Conservation (phyloP, 1,284 basidiomycete species). For the Boletus smithii region DNA sequence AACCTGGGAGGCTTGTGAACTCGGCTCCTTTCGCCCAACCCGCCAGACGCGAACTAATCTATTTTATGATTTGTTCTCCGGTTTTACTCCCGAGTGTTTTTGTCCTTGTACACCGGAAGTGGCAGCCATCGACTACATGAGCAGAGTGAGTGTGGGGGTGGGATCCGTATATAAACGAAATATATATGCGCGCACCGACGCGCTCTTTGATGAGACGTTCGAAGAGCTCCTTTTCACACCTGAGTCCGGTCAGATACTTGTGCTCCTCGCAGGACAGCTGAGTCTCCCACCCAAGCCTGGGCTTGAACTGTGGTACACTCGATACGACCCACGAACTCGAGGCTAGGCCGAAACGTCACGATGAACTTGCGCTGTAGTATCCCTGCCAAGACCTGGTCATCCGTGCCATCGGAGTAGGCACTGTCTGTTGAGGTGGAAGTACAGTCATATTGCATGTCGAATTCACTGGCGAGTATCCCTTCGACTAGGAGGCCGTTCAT, state of each 20-base stretch:
- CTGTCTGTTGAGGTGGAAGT: conserved; percentile 73
- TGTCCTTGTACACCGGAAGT: conserved; percentile 83
- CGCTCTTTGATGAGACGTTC: conserved; percentile 91
- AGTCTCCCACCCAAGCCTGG: conserved; percentile 81
- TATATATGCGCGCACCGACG: conserved; percentile 69
- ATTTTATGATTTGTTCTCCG: conserved; percentile 70
- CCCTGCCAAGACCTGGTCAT: conserved; percentile 87
- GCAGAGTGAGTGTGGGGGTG: neutral
- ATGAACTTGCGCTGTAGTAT: conserved; percentile 89
- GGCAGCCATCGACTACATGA: conserved; percentile 81
- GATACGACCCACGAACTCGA: conserved; percentile 88
- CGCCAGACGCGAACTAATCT: conserved; percentile 84
- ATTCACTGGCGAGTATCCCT: conserved; percentile 45
- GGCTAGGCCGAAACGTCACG: conserved; percentile 93
- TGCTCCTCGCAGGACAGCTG: conserved; percentile 93
- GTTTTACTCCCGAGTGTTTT: conserved; percentile 38
- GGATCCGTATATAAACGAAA: neutral
- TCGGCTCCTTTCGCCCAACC: conserved; percentile 77
- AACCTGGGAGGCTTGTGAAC: conserved; percentile 69
- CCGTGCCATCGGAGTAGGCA: conserved; percentile 92
- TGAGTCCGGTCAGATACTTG: conserved; percentile 85
- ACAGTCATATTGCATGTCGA: conserved; percentile 83
- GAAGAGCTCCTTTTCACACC: conserved; percentile 93
- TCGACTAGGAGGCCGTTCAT: conserved; percentile 19
- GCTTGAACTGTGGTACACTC: conserved; percentile 84